These are phyloP conservation scores for Fusarium neocosmosporiellum DNA, from an alignment of 2,329 filamentous ascomycete species.

Conservation along the genomic window DNA sequence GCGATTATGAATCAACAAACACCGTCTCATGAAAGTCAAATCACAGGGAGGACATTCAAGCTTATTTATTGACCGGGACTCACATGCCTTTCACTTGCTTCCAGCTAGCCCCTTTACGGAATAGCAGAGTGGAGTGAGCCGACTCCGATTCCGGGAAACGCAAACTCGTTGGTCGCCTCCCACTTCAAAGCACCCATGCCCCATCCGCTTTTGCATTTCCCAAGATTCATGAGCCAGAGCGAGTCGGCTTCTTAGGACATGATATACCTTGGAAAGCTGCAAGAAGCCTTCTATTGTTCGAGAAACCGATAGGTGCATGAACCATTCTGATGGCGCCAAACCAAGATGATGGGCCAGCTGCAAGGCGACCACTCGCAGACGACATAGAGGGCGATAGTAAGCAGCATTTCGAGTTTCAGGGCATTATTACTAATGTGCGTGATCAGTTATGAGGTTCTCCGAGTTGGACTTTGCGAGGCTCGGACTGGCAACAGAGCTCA, in stretches of 20 bases:
- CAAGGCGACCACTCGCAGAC: neutral
- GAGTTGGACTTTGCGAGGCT: constrained; percentile 33
- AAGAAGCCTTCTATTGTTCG: neutral
- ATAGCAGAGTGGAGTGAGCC: neutral
- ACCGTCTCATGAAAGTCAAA: neutral
- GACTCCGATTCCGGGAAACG: constrained; percentile 5
- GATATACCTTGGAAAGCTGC: neutral
- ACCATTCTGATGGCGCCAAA: neutral
- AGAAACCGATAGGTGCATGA: neutral
- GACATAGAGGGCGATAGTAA: constrained; percentile 29
- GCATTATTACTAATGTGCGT: neutral
- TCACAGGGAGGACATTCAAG: neutral
- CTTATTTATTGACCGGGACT: neutral
- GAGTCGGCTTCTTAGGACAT: neutral
- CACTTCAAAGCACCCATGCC: neutral
- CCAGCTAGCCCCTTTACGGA: neutral
- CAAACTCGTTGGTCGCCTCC: neutral
- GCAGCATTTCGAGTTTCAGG: neutral
- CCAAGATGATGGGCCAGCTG: neutral
- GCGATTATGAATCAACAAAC: neutral
- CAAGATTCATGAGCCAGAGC: neutral
- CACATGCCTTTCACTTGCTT: neutral
- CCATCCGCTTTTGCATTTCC: neutral
- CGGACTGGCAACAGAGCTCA: neutral
- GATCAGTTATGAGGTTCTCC: constrained; percentile 27